phyloP scores from a whole-genome alignment of 495 filamentous ascomycete species.

The Annulohypoxylon stygium region DNA sequence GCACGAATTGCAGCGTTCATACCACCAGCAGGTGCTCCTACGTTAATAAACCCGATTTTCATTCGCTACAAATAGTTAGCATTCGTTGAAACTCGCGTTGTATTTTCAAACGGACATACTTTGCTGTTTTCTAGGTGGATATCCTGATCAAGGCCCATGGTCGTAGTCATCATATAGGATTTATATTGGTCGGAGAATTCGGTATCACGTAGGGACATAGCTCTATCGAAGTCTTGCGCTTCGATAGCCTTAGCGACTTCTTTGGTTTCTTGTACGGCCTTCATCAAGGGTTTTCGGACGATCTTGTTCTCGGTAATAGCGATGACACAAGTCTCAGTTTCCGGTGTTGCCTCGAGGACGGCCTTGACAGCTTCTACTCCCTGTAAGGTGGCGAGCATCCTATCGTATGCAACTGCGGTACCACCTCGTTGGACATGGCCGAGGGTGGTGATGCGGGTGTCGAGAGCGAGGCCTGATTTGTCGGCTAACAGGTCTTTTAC shows the following conservation, averaged over 20 bases:
- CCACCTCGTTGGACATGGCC: constrained; percentile 97
- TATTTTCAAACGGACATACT: constrained; percentile 59
- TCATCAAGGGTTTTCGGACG: constrained; percentile 84
- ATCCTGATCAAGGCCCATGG: constrained; percentile 59
- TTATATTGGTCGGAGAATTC: constrained; percentile 95
- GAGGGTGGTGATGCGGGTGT: constrained; percentile 94
- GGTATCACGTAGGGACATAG: constrained; percentile 88
- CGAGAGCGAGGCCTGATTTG: constrained; percentile 75
- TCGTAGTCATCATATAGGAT: constrained; percentile 90
- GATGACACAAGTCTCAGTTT: constrained; percentile 93
- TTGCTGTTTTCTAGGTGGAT: constrained; percentile 75
- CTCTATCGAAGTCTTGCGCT: constrained; percentile 81
- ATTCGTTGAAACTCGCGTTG: background rate
- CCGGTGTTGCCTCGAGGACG: constrained; percentile 90
- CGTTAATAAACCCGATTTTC: constrained; percentile 95
- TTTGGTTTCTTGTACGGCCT: constrained; percentile 88
- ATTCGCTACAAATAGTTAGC: constrained; percentile 72
- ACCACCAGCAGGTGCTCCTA: constrained; percentile 97
- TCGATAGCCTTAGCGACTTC: constrained; percentile 84
- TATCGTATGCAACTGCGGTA: constrained; percentile 91
- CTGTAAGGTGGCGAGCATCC: constrained; percentile 92
- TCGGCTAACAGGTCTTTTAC: constrained; percentile 91
- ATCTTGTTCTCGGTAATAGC: constrained; percentile 99
- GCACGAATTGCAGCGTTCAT: constrained; percentile 98
- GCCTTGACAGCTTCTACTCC: constrained; percentile 97